These are phyloP conservation scores for Citrus hindsii DNA, from an alignment of 345 rosid genomes.

Conservation along the genomic window DNA sequence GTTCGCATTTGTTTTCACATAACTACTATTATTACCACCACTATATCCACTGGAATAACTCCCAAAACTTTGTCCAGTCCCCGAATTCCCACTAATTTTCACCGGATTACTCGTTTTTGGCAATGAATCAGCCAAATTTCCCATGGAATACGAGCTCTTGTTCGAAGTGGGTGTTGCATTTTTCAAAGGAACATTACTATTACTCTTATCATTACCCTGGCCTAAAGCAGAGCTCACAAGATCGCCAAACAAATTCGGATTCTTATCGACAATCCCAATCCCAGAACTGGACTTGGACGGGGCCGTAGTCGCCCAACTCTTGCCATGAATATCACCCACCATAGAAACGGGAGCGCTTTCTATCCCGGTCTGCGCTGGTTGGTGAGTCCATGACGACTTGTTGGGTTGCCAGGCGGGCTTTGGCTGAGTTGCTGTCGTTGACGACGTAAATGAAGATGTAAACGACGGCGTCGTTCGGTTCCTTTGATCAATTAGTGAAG, in stretches of 20 bases:
- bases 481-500: conserved; percentile 72
- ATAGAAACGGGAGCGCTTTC: conserved; percentile 62
- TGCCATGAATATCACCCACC: conserved; percentile 91
- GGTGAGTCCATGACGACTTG: conserved; percentile 89
- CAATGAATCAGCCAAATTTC: conserved; percentile 73
- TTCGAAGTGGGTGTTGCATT: conserved; percentile 38
- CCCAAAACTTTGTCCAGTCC: conserved; percentile 35
- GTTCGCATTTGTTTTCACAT: conserved; percentile 12
- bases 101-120: conserved; percentile 49
- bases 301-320: conserved; percentile 64
- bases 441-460: conserved; percentile 39
- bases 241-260: conserved; percentile 82
- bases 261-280: conserved; percentile 66
- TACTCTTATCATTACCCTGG: conserved; percentile 40
- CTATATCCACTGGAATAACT: conserved; percentile 38
- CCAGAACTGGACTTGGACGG: conserved; percentile 42
- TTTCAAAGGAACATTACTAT: conserved; percentile 68
- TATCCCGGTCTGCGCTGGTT: conserved; percentile 48
- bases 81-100: conserved; percentile 45
- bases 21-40: conserved; percentile 22
- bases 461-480: conserved; percentile 41
- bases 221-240: conserved; percentile 83
- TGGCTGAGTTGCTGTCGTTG: conserved; percentile 46
- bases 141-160: conserved; percentile 66
- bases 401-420: conserved; percentile 71